Evolutionary conservation across 2,329 filamentous ascomycete genomes (phyloP).

Genomic region (Epichloe amarillans): DNA sequence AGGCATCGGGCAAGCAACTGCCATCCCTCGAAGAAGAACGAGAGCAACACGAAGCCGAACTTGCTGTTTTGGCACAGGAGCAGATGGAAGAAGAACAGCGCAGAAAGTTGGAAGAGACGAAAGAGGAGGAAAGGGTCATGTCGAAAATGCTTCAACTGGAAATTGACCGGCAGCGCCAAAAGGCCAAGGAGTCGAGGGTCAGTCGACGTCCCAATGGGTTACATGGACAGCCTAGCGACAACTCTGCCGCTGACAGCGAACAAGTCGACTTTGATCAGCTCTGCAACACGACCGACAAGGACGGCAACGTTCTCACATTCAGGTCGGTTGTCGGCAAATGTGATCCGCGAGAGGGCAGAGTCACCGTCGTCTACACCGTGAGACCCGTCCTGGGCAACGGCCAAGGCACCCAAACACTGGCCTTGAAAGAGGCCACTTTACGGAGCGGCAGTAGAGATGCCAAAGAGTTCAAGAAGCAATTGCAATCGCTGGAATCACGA

Average conservation of each 20-base stretch:
- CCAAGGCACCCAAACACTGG: conserved; percentile 47
- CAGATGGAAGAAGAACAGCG: conserved; percentile 39
- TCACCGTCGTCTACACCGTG: conserved; percentile 59
- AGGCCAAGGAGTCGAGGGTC: conserved; percentile 49
- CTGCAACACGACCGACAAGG: conserved; percentile 48
- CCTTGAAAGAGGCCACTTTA: conserved; percentile 59
- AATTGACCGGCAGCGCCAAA: conserved; percentile 51
- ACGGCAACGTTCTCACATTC: conserved; percentile 54
- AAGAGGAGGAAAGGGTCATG: conserved; percentile 58
- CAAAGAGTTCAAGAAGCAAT: conserved; percentile 56
- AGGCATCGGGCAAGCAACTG: conserved; percentile 60
- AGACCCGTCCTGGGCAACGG: conserved; percentile 48
- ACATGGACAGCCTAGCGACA: conserved; percentile 15
- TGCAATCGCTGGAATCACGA: conserved; percentile 63
- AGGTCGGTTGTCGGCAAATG: conserved; percentile 57
- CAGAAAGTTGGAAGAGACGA: conserved; percentile 40
- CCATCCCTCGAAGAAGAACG: conserved; percentile 85
- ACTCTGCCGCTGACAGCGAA: conserved; percentile 16
- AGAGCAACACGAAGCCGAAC: conserved; percentile 63
- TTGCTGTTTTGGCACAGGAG: conserved; percentile 46
- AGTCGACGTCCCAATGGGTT: conserved; percentile 37
- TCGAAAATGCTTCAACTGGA: conserved; percentile 62
- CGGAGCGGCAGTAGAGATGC: conserved; percentile 42
- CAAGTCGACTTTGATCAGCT: conserved; percentile 52
- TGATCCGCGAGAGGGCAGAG: conserved; percentile 49